A percentile compares a stretch with the other conserved stretches of the same genome.
phyloP scores from a whole-genome alignment of 176 grass and related monocot genomes.

The Pharus latifolius region DNA sequence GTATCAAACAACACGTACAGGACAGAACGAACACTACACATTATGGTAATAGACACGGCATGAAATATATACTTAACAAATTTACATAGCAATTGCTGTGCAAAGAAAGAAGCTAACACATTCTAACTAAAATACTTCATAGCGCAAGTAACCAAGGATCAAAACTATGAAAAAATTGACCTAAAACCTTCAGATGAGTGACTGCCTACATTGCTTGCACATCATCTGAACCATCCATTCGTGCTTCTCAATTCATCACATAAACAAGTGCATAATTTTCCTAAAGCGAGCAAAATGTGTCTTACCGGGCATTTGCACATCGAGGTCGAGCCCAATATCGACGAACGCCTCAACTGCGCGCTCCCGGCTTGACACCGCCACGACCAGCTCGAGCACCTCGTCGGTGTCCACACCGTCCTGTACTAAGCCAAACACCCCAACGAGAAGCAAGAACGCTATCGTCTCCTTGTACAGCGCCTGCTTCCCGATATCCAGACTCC shows the following conservation, averaged over 20 bases:
- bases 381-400: slow-evolving; percentile 6
- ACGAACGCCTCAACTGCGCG: slow-evolving; percentile 30
- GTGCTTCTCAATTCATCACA: neutral
- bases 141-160: neutral
- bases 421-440: too few relatives aligned
- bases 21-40: neutral
- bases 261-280: neutral
- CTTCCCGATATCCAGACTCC: too few relatives aligned
- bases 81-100: neutral
- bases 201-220: neutral
- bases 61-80: neutral
- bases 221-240: neutral
- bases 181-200: neutral
- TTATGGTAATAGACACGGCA: neutral
- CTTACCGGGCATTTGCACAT: slow-evolving; percentile 17
- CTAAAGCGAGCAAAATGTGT: neutral
- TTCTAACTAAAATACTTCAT: neutral
- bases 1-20: neutral
- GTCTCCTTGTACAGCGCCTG: too few relatives aligned
- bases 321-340: slow-evolving; percentile 20
- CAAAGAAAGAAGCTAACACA: neutral
- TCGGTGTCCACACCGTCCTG: too few relatives aligned
- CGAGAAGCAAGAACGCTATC: too few relatives aligned
- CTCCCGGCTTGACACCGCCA: slow-evolving; percentile 16
- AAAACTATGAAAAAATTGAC: neutral